Evolutionary conservation across 1,139 yeast species (phyloP), one percentile per base, ranked within the genome.

Genomic region (Eremothecium cymbalariae): DNA sequence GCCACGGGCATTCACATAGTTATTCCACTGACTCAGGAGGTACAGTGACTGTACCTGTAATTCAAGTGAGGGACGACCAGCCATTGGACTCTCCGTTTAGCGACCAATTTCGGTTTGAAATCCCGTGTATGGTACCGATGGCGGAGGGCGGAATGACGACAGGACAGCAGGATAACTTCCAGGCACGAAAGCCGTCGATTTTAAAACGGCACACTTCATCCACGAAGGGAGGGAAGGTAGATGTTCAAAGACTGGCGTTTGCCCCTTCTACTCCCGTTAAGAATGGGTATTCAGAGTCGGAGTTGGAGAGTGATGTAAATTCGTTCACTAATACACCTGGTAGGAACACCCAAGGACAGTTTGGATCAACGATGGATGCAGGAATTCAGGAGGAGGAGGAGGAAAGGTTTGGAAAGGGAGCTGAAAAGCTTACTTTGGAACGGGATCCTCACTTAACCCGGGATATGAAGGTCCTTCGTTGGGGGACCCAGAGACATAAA

Each of bases 401-500:
- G 36, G 15, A 53, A 62, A 9, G 59, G 63, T 27, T 34, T 21
- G 31, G 34, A 6, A 38, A 39, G 8, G n/a, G n/a, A n/a, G n/a
- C n/a, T n/a, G n/a, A n/a, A n/a, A n/a, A n/a, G n/a, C n/a, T n/a
- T n/a, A n/a, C n/a, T n/a, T n/a, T n/a, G n/a, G n/a, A n/a, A n/a
- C n/a, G n/a, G n/a, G n/a, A n/a, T n/a, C n/a, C n/a, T n/a, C n/a
- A n/a, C n/a, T n/a, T n/a, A n/a, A n/a, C n/a, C 17, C 32, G 39
- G 19, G 46, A 44, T 4, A 77, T 77, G 76, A 76, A 80, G 50
- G 71, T 94, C 49, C 72, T 77, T 48, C 70, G 95, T 60, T 82
- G 95, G 95, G 96, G 95, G 38, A 85, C 96, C 6, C 83, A 80
- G 42, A 70, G 95, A 46, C 74, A 77, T 50, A 77, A 76, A 43